Conservation (phyloP, 2,329 filamentous ascomycete genomes). For the Botrytis squamosa region DNA sequence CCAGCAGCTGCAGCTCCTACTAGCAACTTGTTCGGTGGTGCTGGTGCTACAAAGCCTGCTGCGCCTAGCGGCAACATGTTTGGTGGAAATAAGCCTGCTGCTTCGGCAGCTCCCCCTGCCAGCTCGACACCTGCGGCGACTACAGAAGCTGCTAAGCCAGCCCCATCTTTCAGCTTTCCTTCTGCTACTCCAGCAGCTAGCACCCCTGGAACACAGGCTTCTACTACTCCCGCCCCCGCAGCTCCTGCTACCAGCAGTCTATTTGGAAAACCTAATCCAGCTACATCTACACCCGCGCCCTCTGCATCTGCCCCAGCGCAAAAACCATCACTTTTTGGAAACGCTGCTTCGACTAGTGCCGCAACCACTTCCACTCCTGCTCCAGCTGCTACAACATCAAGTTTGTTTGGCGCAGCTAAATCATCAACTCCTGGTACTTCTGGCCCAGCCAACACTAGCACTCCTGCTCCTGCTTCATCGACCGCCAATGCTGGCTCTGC, state of each 20-base stretch:
- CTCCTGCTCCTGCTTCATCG: slow-evolving; percentile 30
- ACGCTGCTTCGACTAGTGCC: slow-evolving; percentile 17
- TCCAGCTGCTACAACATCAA: slow-evolving; percentile 30
- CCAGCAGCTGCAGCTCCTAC: slow-evolving; percentile 16
- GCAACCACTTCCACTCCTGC: slow-evolving; percentile 28
- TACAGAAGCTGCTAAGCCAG: slow-evolving; percentile 25
- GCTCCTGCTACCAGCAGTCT: slow-evolving; percentile 19
- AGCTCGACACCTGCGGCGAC: slow-evolving; percentile 24
- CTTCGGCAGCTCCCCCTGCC: slow-evolving; percentile 16
- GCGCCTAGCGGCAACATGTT: slow-evolving; percentile 7
- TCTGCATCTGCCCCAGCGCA: slow-evolving; percentile 22
- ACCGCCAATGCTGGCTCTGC: slow-evolving; percentile 36
- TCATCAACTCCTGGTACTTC: slow-evolving; percentile 21
- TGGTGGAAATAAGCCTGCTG: slow-evolving; percentile 20
- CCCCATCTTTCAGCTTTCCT: slow-evolving; percentile 28
- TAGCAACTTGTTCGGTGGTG: slow-evolving; percentile 19
- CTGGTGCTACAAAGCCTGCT: slow-evolving; percentile 10
- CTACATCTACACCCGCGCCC: slow-evolving; percentile 25
- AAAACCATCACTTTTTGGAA: slow-evolving; percentile 39
- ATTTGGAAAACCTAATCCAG: slow-evolving; percentile 18
- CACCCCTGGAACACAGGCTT: slow-evolving; percentile 17
- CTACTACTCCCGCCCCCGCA: slow-evolving; percentile 9
- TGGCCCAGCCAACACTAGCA: slow-evolving; percentile 16
- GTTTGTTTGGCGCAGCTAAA: slow-evolving; percentile 37
- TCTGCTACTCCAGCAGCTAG: slow-evolving; percentile 25